phyloP scores from a whole-genome alignment of 2,329 filamentous ascomycete species.

The Hypomyces rosellus region DNA sequence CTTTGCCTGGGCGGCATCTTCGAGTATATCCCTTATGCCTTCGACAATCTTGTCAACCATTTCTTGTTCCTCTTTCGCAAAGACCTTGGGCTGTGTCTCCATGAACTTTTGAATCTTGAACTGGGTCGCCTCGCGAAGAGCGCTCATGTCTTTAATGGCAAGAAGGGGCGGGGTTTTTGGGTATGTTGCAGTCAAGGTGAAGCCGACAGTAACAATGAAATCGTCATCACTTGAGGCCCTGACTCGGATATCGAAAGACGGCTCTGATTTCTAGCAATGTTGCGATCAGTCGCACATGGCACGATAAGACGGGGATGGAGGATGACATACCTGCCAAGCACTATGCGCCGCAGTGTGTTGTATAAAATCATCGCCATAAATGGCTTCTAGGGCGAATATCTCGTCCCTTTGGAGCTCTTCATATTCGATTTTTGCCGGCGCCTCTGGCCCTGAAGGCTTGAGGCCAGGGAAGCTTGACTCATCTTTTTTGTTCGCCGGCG shows the following conservation, averaged over 20 bases:
- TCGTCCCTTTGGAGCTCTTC: constrained; percentile 83
- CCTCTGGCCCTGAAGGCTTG: constrained; percentile 35
- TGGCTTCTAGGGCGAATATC: constrained; percentile 75
- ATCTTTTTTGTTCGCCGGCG: constrained; percentile 37
- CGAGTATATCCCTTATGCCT: constrained; percentile 67
- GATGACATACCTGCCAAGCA: constrained; percentile 71
- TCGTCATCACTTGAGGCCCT: constrained; percentile 68
- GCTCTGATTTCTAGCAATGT: constrained; percentile 62
- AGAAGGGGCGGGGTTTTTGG: constrained; percentile 76
- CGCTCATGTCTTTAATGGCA: constrained; percentile 56
- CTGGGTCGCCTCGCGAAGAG: constrained; percentile 63
- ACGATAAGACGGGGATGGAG: not conserved
- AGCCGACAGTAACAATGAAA: constrained; percentile 63
- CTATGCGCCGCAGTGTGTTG: constrained; percentile 62
- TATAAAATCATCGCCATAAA: constrained; percentile 84
- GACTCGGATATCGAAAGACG: constrained; percentile 73
- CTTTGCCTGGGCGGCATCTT: constrained; percentile 76
- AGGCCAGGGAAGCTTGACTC: constrained; percentile 48
- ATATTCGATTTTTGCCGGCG: constrained; percentile 56
- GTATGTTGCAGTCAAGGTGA: constrained; percentile 83
- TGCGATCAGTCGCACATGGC: constrained; percentile 14
- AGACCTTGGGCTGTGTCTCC: constrained; percentile 50
- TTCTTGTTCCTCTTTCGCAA: constrained; percentile 47
- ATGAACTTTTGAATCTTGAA: constrained; percentile 63
- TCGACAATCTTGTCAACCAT: constrained; percentile 62